Conservation (phyloP, 305 asterid species). For the Petunia hybrid region DNA sequence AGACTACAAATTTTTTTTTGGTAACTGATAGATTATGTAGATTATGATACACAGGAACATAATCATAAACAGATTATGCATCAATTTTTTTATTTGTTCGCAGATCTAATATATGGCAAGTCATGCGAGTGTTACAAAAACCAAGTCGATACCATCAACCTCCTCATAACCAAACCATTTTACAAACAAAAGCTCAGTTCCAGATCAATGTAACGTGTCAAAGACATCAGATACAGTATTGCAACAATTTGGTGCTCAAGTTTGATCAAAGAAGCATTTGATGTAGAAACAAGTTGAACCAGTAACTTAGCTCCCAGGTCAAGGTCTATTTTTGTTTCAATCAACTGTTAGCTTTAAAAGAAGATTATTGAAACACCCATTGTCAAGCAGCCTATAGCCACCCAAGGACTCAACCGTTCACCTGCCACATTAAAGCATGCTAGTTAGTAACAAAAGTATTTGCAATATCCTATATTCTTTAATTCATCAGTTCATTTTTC, state of each 20-base stretch:
- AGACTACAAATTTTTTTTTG: not conserved
- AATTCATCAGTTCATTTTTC: not conserved
- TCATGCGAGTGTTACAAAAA: not conserved
- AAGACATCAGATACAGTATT: too few species aligned
- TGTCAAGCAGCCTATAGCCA: slow-evolving; percentile 74
- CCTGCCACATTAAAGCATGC: slow-evolving; percentile 50
- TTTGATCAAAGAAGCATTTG: slow-evolving; percentile 1
- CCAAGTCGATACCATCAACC: slow-evolving; percentile 34
- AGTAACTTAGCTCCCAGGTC: not conserved
- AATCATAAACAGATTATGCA: not conserved
- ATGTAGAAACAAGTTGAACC: not conserved
- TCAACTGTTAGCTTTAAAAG: slow-evolving; percentile 44
- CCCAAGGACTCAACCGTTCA: slow-evolving; percentile 91
- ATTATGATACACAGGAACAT: not conserved
- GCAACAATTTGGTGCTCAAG: not conserved
- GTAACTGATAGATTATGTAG: not conserved
- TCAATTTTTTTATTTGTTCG: not conserved
- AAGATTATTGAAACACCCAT: slow-evolving; percentile 85
- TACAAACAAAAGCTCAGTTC: not conserved
- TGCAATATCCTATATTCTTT: not conserved
- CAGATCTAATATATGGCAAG: not conserved
- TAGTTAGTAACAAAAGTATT: not conserved
- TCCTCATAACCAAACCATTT: slow-evolving; percentile 27
- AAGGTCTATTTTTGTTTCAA: not conserved
- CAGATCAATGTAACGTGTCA: not conserved